Conservation (phyloP, 2,329 filamentous ascomycete species). For the Exophiala dermatitidis region DNA sequence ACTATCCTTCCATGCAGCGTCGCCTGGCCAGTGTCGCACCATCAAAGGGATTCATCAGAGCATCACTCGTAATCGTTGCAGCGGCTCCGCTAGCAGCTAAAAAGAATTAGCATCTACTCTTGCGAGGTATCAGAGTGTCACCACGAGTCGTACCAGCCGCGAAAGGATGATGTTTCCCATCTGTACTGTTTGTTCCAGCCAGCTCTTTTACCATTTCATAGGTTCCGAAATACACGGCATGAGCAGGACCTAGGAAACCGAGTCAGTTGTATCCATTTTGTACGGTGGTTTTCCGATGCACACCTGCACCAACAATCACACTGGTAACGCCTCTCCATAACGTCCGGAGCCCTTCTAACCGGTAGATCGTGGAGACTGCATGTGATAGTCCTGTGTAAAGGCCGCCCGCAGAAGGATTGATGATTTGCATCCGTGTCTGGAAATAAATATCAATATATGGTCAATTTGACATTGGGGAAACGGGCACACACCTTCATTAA, state of each 20-base stretch:
- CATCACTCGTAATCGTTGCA: constrained; percentile 94
- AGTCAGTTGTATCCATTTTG: constrained; percentile 23
- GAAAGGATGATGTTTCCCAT: constrained; percentile 80
- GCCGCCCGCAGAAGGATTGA: constrained; percentile 72
- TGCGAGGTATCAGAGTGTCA: background rate
- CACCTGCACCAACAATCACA: constrained; percentile 90
- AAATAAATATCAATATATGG: constrained; percentile 7
- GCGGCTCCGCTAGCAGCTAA: constrained; percentile 85
- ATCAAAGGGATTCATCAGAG: constrained; percentile 98
- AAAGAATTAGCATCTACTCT: constrained; percentile 33
- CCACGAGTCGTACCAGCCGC: constrained; percentile 64
- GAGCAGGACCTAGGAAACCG: constrained; percentile 66
- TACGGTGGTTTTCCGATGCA: constrained; percentile 29
- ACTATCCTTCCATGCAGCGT: constrained; percentile 15
- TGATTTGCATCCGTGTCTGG: constrained; percentile 95
- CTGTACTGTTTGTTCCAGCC: constrained; percentile 80
- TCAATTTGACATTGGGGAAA: constrained; percentile 1
- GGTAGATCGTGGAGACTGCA: constrained; percentile 85
- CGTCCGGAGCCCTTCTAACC: constrained; percentile 79
- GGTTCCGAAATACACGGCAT: constrained; percentile 96
- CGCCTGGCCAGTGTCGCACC: constrained; percentile 49
- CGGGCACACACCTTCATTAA: constrained; percentile 71
- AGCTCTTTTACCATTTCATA: constrained; percentile 96
- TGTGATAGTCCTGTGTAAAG: constrained; percentile 87
- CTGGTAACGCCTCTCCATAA: constrained; percentile 96